These are phyloP conservation scores for Fragaria vesca DNA, from an alignment of 306 rosid species.

Conservation along the genomic window DNA sequence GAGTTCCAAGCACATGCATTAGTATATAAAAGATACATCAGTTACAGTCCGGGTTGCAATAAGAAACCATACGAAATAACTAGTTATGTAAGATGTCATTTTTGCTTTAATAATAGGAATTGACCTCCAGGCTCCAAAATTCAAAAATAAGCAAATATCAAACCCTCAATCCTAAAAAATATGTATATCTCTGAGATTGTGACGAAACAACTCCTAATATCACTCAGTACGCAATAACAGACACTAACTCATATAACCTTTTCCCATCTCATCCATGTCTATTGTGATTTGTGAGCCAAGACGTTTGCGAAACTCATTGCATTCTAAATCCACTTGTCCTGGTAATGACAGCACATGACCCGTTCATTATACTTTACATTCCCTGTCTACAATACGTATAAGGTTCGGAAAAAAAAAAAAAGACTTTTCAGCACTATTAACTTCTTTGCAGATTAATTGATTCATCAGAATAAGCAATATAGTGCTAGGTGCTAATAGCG, in stretches of 20 bases:
- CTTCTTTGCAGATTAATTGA: neutral
- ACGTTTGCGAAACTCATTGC: neutral
- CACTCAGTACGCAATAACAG: neutral
- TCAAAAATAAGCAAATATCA: neutral
- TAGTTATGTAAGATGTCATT: neutral
- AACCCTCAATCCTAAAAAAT: neutral
- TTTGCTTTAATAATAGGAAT: neutral
- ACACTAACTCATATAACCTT: neutral
- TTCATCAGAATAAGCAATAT: neutral
- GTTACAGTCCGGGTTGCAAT: neutral
- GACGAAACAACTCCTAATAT: neutral
- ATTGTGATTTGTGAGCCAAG: neutral
- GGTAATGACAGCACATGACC: neutral
- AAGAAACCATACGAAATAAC: neutral
- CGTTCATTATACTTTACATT: neutral
- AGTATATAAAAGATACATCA: neutral
- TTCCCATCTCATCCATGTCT: neutral
- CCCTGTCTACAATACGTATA: neutral
- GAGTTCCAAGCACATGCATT: neutral
- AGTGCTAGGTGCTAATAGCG: neutral
- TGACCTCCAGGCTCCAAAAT: slow-evolving; percentile 3
- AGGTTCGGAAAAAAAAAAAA: too few species aligned
- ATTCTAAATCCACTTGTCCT: slow-evolving; percentile 5
- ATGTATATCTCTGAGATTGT: neutral
- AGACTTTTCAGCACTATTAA: neutral